A percentile compares a stretch with the other conserved stretches of the same genome.
Evolutionary conservation across 1,284 basidiomycete genomes (phyloP).

Genomic region (Moesziomyces aphidis): DNA sequence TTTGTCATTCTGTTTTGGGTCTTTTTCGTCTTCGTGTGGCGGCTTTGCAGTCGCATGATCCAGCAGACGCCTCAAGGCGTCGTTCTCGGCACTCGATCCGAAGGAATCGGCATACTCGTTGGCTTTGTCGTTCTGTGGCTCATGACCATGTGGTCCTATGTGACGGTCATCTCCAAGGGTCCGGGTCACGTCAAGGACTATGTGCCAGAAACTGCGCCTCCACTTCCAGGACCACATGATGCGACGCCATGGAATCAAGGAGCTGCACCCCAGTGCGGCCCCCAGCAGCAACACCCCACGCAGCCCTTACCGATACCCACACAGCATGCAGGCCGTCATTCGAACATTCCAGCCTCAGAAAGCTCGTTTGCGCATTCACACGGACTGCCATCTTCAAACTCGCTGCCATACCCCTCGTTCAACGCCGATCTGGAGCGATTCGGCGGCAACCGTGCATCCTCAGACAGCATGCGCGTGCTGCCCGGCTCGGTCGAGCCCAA

Average conservation of each 20-base stretch:
- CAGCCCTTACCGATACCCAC: conserved; percentile 22
- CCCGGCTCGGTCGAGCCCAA: conserved; percentile 41
- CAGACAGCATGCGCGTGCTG: conserved; percentile 46
- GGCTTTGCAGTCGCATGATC: conserved; percentile 49
- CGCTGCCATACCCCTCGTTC: conserved; percentile 30
- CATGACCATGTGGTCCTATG: conserved; percentile 60
- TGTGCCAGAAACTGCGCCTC: conserved; percentile 33
- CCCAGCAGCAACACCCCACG: conserved; percentile 3
- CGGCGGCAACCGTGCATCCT: conserved; percentile 30
- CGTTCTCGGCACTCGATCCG: conserved; percentile 30
- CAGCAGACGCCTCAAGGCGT: conserved; percentile 28
- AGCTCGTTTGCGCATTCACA: neutral
- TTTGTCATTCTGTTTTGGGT: conserved; percentile 58
- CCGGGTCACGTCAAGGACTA: conserved; percentile 62
- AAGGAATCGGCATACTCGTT: conserved; percentile 56
- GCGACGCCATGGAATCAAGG: conserved; percentile 1
- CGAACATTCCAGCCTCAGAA: neutral
- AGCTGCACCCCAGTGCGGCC: neutral
- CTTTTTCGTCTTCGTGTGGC: conserved; percentile 56
- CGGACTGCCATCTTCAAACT: neutral
- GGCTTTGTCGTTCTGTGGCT: conserved; percentile 57
- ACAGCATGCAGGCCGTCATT: conserved; percentile 1
- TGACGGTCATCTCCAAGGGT: conserved; percentile 46
- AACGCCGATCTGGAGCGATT: conserved; percentile 35
- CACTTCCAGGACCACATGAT: neutral